These are phyloP conservation scores for Xylaria curta DNA, from an alignment of 495 filamentous ascomycete genomes.

Conservation along the genomic window DNA sequence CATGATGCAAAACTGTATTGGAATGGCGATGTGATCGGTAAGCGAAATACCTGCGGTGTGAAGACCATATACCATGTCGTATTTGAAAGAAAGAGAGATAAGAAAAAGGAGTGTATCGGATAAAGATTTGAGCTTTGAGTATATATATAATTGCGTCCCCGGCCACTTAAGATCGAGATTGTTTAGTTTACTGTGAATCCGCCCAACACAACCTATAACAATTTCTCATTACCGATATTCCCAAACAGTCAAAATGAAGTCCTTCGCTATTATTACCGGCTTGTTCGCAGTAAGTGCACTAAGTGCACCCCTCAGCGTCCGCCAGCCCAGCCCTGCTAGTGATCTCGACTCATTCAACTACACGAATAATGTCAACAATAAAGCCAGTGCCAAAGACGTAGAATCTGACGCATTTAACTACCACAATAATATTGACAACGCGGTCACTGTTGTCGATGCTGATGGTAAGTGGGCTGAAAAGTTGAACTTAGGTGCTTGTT, in stretches of 20 bases:
- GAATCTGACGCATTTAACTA: not conserved
- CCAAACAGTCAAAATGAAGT: not conserved
- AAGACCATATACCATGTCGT: not conserved
- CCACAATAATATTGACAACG: not conserved
- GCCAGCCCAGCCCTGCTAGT: not conserved
- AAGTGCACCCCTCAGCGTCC: not conserved
- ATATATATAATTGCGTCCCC: not conserved
- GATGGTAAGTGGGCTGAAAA: not conserved
- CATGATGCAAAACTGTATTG: not conserved
- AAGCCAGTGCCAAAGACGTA: not conserved
- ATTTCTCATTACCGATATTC: not conserved
- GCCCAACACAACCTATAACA: not conserved
- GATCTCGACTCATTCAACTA: not conserved
- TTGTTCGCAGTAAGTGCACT: not conserved
- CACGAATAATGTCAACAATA: constrained; percentile 1
- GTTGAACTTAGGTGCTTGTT: not conserved
- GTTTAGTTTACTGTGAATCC: not conserved
- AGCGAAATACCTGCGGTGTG: not conserved
- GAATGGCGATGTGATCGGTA: not conserved
- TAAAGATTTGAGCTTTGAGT: not conserved
- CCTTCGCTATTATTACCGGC: not conserved
- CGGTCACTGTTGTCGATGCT: not conserved
- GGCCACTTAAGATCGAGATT: not conserved
- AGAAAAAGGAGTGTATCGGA: not conserved
- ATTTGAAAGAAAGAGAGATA: not conserved